Conservation (phyloP, 768 basidiomycete genomes). For the Boletus insuetus region DNA sequence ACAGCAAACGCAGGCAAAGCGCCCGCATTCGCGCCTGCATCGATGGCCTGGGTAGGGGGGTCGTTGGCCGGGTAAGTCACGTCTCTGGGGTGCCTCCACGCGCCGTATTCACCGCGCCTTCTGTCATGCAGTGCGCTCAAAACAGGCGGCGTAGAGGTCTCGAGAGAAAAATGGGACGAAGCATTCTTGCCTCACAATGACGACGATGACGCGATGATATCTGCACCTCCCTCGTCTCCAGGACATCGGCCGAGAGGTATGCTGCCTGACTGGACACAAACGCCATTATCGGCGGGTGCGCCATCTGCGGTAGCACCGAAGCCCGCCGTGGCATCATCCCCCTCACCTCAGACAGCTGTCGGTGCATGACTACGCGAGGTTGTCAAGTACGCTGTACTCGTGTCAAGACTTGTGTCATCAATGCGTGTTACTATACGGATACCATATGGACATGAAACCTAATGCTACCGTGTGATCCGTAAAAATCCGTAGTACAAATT, state of each 20-base stretch:
- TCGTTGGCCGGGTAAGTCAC: constrained; percentile 80
- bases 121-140: constrained; percentile 63
- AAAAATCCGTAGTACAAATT: too few species aligned
- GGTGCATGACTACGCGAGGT: constrained; percentile 29
- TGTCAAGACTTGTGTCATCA: constrained; percentile 7
- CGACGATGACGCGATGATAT: constrained; percentile 38
- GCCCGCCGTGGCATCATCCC: background rate
- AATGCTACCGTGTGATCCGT: background rate
- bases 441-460: constrained; percentile 7
- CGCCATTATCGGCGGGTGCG: constrained; percentile 60
- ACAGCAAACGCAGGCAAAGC: constrained; percentile 73
- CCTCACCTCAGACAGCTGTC: constrained; percentile 29
- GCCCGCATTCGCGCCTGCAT: constrained; percentile 80
- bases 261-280: constrained; percentile 82
- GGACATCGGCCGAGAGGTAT: constrained; percentile 40
- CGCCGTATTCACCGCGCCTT: background rate
- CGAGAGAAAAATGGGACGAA: constrained; percentile 86
- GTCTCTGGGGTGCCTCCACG: background rate
- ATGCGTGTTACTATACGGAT: constrained; percentile 1
- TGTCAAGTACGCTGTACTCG: constrained; percentile 1
- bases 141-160: constrained; percentile 78
- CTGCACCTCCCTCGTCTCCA: constrained; percentile 9
- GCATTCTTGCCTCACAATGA: constrained; percentile 42
- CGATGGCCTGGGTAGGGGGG: constrained; percentile 90
- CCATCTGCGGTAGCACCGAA: constrained; percentile 44